Percentiles rank a stretch among this genome's conserved stretches.
phyloP scores from a whole-genome alignment of 1,139 yeast genomes.

The Yarrowia galli region DNA sequence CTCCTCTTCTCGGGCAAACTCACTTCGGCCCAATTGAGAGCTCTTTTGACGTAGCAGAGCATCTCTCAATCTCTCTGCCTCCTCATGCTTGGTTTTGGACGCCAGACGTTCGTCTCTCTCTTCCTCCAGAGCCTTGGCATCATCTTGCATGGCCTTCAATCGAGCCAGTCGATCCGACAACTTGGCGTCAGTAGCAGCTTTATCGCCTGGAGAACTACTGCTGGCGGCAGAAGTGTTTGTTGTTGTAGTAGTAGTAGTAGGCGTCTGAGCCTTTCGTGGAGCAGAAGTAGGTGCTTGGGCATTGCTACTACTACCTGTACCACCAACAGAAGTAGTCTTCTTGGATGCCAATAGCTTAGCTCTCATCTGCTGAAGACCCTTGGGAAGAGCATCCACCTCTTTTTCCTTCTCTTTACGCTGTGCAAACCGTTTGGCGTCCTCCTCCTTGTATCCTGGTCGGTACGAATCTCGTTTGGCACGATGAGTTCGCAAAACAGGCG shows the following conservation, averaged over 20 bases:
- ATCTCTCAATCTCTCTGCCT: conserved; percentile 21
- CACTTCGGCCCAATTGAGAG: conserved; percentile 9
- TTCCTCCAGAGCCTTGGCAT: conserved; percentile 29
- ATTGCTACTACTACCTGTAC: too few relatives aligned
- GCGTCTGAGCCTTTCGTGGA: neutral
- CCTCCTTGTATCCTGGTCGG: neutral
- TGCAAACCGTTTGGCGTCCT: neutral
- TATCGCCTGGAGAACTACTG: neutral
- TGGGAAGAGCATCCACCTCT: conserved; percentile 10
- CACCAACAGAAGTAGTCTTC: neutral
- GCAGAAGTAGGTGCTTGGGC: neutral
- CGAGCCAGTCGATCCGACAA: conserved; percentile 7
- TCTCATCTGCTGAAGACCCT: conserved; percentile 29
- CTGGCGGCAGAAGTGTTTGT: neutral
- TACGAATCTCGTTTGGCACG: conserved; percentile 1
- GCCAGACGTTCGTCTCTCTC: conserved; percentile 18
- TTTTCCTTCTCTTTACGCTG: conserved; percentile 17
- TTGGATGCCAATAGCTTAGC: conserved; percentile 15
- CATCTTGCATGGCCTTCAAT: conserved; percentile 27
- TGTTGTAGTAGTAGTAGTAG: too few relatives aligned
- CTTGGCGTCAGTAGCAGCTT: conserved; percentile 20
- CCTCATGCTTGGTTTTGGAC: neutral
- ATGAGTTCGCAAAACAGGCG: neutral
- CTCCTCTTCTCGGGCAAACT: conserved; percentile 32
- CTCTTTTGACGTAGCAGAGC: conserved; percentile 5